Conservation (phyloP, 176 grass and related monocot species). For the Triticum turgidum region DNA sequence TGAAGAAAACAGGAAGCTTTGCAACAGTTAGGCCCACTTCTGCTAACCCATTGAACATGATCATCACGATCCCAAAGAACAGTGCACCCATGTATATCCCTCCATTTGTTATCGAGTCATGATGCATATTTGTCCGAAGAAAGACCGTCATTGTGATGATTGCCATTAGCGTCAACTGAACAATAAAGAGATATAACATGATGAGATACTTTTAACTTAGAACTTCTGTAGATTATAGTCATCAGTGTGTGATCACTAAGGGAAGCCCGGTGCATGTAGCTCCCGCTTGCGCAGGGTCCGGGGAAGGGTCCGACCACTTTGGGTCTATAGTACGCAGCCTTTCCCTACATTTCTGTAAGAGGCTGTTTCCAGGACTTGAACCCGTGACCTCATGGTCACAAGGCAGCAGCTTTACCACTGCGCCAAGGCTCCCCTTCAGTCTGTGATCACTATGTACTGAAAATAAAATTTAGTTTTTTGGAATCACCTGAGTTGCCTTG, state of each 20-base stretch:
- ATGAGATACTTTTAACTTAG: background rate
- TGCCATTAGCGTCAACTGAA: conserved; percentile 67
- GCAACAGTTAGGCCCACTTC: conserved; percentile 69
- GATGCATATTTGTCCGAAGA: conserved; percentile 69
- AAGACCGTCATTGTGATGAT: conserved; percentile 67
- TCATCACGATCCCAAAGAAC: conserved; percentile 58
- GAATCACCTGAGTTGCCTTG: conserved; percentile 53
- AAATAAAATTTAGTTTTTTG: background rate
- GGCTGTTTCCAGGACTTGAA: no score
- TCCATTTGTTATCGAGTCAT: conserved; percentile 30
- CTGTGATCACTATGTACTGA: background rate
- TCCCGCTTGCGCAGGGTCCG: no score
- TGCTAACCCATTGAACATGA: conserved; percentile 81
- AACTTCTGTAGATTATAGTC: background rate
- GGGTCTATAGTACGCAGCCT: no score
- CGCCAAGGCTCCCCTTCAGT: no score
- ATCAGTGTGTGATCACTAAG: background rate
- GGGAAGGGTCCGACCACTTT: no score
- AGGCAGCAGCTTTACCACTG: no score
- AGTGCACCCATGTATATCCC: conserved; percentile 70
- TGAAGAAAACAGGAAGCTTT: conserved; percentile 79
- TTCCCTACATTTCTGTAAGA: no score
- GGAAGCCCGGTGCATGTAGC: no score
- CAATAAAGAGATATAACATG: background rate
- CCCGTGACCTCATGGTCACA: no score